Evolutionary conservation across 768 basidiomycete species (phyloP).

Genomic region (Termitomyces sp.): DNA sequence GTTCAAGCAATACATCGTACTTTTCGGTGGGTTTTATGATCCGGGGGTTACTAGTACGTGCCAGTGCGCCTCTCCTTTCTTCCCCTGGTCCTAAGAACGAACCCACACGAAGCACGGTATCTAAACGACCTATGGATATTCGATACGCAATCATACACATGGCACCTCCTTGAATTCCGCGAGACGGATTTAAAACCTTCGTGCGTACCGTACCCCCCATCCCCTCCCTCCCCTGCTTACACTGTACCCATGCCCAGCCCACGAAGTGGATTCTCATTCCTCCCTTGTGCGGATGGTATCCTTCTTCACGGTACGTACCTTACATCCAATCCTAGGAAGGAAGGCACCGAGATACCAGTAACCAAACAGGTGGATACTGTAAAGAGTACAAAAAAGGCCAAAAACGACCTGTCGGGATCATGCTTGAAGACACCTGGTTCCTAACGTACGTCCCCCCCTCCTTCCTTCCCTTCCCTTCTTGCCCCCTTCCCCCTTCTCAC

Average conservation of each 20-base stretch:
- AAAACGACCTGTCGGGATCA: slow-evolving; percentile 83
- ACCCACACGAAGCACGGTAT: slow-evolving; percentile 62
- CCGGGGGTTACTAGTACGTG: slow-evolving; percentile 76
- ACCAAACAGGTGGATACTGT: slow-evolving; percentile 72
- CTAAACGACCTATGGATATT: slow-evolving; percentile 84
- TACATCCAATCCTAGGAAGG: no score
- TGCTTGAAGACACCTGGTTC: slow-evolving; percentile 89
- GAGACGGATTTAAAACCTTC: slow-evolving; percentile 72
- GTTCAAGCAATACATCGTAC: slow-evolving; percentile 84
- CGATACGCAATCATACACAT: slow-evolving; percentile 82
- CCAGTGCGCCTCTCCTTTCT: neutral
- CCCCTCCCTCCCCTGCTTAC: neutral
- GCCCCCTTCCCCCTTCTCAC: neutral
- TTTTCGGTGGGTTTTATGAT: slow-evolving; percentile 92
- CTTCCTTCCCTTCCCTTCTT: neutral
- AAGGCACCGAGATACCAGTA: neutral
- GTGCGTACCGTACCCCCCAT: slow-evolving; percentile 34
- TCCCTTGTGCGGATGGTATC: slow-evolving; percentile 75
- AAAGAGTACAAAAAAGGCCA: slow-evolving; percentile 86
- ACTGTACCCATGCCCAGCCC: slow-evolving; percentile 38
- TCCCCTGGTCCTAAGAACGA: neutral
- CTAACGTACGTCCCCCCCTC: slow-evolving; percentile 48
- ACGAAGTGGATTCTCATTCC: slow-evolving; percentile 82
- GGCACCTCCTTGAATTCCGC: slow-evolving; percentile 73
- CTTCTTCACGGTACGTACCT: slow-evolving; percentile 62